A percentile compares a stretch with the other conserved stretches of the same genome.
These are phyloP conservation scores for Pelargonium australe DNA, from an alignment of 441 rosid species.

Conservation along the genomic window DNA sequence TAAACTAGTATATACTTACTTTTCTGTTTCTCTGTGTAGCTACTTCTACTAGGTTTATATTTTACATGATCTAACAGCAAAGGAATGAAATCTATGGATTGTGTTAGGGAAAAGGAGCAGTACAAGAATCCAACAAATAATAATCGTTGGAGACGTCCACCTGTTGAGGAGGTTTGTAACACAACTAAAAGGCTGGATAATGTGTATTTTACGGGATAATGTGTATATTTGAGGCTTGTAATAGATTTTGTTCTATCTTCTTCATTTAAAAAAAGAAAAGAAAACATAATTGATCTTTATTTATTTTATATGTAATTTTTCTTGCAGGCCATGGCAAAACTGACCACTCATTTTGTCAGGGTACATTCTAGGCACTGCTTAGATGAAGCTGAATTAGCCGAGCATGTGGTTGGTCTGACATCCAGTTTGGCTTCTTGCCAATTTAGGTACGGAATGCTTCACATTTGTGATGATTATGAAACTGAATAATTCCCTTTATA, in stretches of 20 bases:
- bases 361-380: constrained; percentile 79
- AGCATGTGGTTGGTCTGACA: constrained; percentile 80
- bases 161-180: constrained; percentile 68
- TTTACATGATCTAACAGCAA: constrained; percentile 11
- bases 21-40: neutral
- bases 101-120: constrained; percentile 69
- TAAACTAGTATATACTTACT: neutral
- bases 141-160: constrained; percentile 64
- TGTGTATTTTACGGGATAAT: neutral
- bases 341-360: constrained; percentile 58
- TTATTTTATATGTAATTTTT: constrained; percentile 13
- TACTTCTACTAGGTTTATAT: neutral
- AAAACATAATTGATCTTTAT: constrained; percentile 3
- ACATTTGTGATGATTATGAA: neutral
- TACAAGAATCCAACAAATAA: constrained; percentile 57
- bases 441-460: constrained; percentile 43
- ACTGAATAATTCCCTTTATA: constrained; percentile 1
- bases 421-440: constrained; percentile 84
- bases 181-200: constrained; percentile 2
- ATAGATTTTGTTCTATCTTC: constrained; percentile 4
- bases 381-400: constrained; percentile 95
- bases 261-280: neutral
- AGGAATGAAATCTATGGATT: constrained; percentile 20
- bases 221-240: constrained; percentile 2
- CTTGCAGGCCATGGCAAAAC: constrained; percentile 61